Percentiles rank a stretch among this genome's conserved stretches.
Evolutionary conservation across 1,139 yeast genomes (phyloP).

Genomic region (Protomyces macrosporus): DNA sequence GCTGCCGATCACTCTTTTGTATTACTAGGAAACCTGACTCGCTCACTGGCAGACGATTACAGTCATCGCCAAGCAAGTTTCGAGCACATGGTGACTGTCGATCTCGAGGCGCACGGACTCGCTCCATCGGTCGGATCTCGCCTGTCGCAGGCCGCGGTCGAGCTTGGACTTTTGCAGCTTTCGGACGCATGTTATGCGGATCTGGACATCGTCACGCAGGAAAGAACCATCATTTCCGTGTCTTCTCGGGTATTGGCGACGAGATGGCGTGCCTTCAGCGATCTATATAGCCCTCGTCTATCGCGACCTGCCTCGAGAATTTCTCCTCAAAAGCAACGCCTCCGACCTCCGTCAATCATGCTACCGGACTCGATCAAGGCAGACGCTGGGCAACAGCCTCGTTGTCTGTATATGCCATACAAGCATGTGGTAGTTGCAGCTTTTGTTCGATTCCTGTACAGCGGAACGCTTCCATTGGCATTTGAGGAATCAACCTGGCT

Average conservation of each 20-base stretch:
- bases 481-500: neutral
- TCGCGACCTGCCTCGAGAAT: neutral
- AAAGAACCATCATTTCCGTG: slow-evolving; percentile 27
- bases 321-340: neutral
- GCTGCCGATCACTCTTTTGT: slow-evolving; percentile 11
- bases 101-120: slow-evolving; percentile 28
- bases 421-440: slow-evolving; percentile 17
- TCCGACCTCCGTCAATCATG: neutral
- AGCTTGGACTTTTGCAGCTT: slow-evolving; percentile 17
- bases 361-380: neutral
- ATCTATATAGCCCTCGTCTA: neutral
- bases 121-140: neutral
- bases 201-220: slow-evolving; percentile 28
- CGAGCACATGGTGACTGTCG: slow-evolving; percentile 26
- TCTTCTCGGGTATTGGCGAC: slow-evolving; percentile 20
- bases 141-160: slow-evolving; percentile 10
- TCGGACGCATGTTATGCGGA: slow-evolving; percentile 14
- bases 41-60: slow-evolving; percentile 28
- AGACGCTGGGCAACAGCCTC: slow-evolving; percentile 1
- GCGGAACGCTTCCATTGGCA: slow-evolving; percentile 9
- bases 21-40: slow-evolving; percentile 27
- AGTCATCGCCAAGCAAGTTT: slow-evolving; percentile 29
- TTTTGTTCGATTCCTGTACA: slow-evolving; percentile 24
- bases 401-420: slow-evolving; percentile 26
- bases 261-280: slow-evolving; percentile 24